Evolutionary conservation across 2,329 filamentous ascomycete genomes (phyloP).

Genomic region (Colletotrichum melonis): DNA sequence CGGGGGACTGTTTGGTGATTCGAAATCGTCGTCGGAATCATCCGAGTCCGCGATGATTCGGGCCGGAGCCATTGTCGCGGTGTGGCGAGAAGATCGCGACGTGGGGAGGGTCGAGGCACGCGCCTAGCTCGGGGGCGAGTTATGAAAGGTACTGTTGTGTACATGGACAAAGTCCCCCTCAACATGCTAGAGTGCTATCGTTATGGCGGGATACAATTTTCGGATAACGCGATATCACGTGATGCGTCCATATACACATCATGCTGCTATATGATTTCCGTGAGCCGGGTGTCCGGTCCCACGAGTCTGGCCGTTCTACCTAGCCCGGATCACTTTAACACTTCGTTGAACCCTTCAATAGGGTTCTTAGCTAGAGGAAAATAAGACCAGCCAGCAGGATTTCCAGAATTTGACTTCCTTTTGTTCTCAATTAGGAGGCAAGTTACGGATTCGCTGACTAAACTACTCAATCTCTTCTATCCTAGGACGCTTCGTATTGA

Average conservation of each 20-base stretch:
- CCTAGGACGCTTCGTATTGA: conserved; percentile 45
- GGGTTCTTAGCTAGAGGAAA: not conserved
- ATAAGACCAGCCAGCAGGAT: not conserved
- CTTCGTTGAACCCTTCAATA: no score
- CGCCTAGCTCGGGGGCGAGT: conserved; percentile 10
- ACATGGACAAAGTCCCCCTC: not conserved
- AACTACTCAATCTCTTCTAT: conserved; percentile 72
- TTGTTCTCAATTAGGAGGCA: not conserved
- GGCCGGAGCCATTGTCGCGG: conserved; percentile 29
- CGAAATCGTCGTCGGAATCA: conserved; percentile 33
- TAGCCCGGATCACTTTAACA: not conserved
- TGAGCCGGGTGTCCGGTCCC: not conserved
- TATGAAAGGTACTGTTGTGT: not conserved
- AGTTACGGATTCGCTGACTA: not conserved
- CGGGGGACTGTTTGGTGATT: conserved; percentile 7
- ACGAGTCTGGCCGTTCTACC: not conserved
- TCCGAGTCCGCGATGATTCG: conserved; percentile 37
- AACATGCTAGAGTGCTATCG: not conserved
- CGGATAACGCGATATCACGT: conserved; percentile 13
- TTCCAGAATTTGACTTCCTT: not conserved
- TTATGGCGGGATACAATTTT: not conserved
- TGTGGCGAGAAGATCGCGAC: conserved; percentile 14
- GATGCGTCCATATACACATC: rapidly evolving
- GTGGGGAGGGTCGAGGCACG: not conserved
- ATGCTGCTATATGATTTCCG: not conserved